Conservation (phyloP, 768 basidiomycete genomes). For the Mycena galopus region DNA sequence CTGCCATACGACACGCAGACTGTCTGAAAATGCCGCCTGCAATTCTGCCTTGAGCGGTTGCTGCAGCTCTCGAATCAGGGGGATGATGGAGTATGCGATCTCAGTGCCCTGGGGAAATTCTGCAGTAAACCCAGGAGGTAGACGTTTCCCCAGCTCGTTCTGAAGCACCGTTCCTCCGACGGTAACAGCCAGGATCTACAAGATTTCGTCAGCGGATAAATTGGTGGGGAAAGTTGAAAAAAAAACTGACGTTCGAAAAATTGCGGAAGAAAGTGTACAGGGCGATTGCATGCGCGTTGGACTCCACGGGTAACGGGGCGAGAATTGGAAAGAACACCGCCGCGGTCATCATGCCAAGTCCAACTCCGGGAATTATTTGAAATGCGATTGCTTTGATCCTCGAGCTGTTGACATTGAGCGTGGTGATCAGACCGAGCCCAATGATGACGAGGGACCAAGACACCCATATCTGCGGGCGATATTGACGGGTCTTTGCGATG, state of each 20-base stretch:
- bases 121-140: conserved; percentile 52
- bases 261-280: conserved; percentile 51
- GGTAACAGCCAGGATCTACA: conserved; percentile 44
- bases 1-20: conserved; percentile 53
- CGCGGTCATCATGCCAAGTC: conserved; percentile 24
- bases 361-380: conserved; percentile 23
- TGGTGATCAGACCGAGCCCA: conserved; percentile 13
- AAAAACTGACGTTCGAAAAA: conserved; percentile 38
- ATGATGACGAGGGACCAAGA: conserved; percentile 19
- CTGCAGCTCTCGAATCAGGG: conserved; percentile 46
- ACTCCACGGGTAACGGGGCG: conserved; percentile 52
- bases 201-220: background rate
- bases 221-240: background rate
- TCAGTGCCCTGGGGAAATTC: conserved; percentile 50
- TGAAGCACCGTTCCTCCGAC: conserved; percentile 60
- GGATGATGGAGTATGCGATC: conserved; percentile 58
- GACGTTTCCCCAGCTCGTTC: conserved; percentile 54
- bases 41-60: conserved; percentile 47
- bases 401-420: conserved; percentile 11
- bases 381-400: conserved; percentile 17
- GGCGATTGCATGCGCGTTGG: conserved; percentile 49
- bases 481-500: conserved; percentile 35
- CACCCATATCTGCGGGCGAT: conserved; percentile 25
- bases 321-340: conserved; percentile 55
- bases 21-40: conserved; percentile 53